These are phyloP conservation scores for Ophiostoma populinum DNA, from an alignment of 2,329 filamentous ascomycete species.

Conservation along the genomic window DNA sequence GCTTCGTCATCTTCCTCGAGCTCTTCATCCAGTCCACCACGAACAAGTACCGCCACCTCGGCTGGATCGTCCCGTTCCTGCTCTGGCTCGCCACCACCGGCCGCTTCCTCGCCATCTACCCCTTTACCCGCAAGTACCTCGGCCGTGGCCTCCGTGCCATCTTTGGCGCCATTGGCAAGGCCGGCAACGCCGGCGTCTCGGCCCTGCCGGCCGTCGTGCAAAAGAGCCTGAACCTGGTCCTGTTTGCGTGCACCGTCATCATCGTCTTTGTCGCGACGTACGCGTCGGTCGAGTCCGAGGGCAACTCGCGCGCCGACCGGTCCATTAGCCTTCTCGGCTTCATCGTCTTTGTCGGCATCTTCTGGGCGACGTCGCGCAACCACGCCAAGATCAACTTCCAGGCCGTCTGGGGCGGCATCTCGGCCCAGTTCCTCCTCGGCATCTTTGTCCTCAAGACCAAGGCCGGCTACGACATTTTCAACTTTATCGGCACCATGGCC, in stretches of 20 bases:
- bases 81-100: slow-evolving; percentile 60
- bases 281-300: slow-evolving; percentile 47
- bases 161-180: background rate
- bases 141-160: background rate
- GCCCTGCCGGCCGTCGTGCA: slow-evolving; percentile 28
- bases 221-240: too few species aligned
- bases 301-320: slow-evolving; percentile 68
- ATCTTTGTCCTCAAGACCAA: slow-evolving; percentile 72
- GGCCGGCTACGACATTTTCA: slow-evolving; percentile 73
- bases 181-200: background rate
- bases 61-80: slow-evolving; percentile 74
- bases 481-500: slow-evolving; percentile 65
- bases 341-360: slow-evolving; percentile 45
- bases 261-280: slow-evolving; percentile 69
- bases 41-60: slow-evolving; percentile 34
- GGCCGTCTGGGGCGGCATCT: slow-evolving; percentile 75
- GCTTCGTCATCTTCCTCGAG: slow-evolving; percentile 1
- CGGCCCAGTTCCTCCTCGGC: slow-evolving; percentile 73
- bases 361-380: slow-evolving; percentile 57
- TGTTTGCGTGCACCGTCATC: too few species aligned
- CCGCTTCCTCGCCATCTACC: slow-evolving; percentile 48
- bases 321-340: slow-evolving; percentile 69
- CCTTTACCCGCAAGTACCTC: background rate
- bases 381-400: slow-evolving; percentile 51
- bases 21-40: slow-evolving; percentile 2